Evolutionary conservation across 805 yeast genomes (phyloP), one percentile per base, ranked within the genome.

Genomic region (Ogataea minuta): DNA sequence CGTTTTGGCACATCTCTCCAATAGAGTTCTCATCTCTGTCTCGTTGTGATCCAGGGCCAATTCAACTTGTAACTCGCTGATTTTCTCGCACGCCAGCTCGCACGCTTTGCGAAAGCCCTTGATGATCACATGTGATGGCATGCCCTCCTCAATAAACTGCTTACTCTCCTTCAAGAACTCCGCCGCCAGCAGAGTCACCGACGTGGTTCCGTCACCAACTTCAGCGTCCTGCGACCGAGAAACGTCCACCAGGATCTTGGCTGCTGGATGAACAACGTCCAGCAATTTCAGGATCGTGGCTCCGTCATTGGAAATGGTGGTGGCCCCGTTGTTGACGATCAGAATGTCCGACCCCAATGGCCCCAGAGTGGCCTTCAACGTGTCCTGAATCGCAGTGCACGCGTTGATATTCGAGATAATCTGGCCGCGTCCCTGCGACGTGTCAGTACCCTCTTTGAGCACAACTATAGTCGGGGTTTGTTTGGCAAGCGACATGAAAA

Each of bases 201-300:
- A 84, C 1, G 99, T 91, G 30, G 99, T 91, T 50, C 99, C 99
- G 66, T 91, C 99, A 44, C 99, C 99, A 49, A 93, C 96, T 64
- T 91, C 98, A 44, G 95, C 95, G 62, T 91, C 99, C 68, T 91
- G 99, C 3, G 95, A 89, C 61, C 95, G 83, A 12, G 96, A 85
- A 42, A 91, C 85, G 60, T 91, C 95, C 38, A 91, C 99, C 51
- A 91, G 70, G 44, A 91, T 90, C 63, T 88, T 89, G 9, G 99
- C 99, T 9, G 99, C 99, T 8, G 99, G 99, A 57, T 93, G 99
- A 17, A 93, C 96, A 40, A 93, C 95, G 58, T 93, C 99, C 50
- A 93, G 68, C 41, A 93, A 72, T 60, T 84, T 87, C 61, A 93
- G 71, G 53, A 93, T 91, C 2, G 99, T 93, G 28, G 99, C 99